Evolutionary conservation across 345 rosid genomes (phyloP).

Genomic region (Lumnitzera littorea): DNA sequence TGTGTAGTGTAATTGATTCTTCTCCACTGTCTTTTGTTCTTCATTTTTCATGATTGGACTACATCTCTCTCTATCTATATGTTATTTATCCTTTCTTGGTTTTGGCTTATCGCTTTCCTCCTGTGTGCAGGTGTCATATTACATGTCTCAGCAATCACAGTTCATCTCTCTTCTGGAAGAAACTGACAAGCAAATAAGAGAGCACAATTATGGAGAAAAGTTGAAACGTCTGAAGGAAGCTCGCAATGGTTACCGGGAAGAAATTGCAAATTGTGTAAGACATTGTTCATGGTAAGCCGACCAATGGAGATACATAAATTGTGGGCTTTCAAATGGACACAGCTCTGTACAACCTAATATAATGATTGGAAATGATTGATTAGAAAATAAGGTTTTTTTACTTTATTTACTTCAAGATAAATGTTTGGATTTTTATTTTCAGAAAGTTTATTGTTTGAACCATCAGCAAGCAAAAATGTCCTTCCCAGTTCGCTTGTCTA

Average conservation of each 20-base stretch:
- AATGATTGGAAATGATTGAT: neutral
- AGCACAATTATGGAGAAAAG: conserved; percentile 57
- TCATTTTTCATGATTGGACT: neutral
- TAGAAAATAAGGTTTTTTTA: too few species aligned
- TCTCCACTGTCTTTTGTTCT: neutral
- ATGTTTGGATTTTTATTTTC: too few species aligned
- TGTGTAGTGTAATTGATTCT: neutral
- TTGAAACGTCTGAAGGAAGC: conserved; percentile 83
- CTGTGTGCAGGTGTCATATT: conserved; percentile 68
- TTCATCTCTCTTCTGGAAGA: conserved; percentile 81
- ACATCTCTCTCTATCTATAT: too few species aligned
- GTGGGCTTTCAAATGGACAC: neutral
- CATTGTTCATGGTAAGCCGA: conserved; percentile 77
- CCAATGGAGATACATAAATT: neutral
- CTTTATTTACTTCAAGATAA: too few species aligned
- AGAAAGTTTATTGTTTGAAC: too few species aligned
- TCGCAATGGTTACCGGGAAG: conserved; percentile 78
- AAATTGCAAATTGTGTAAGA: conserved; percentile 76
- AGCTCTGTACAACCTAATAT: too few species aligned
- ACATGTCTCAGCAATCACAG: conserved; percentile 84
- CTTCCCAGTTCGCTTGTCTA: too few species aligned
- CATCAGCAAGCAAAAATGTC: too few species aligned
- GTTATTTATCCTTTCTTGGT: neutral
- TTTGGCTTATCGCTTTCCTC: conserved; percentile 2
- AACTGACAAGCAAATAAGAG: conserved; percentile 87